phyloP scores from a whole-genome alignment of 176 grass and related monocot genomes.

The Carex kokanica region DNA sequence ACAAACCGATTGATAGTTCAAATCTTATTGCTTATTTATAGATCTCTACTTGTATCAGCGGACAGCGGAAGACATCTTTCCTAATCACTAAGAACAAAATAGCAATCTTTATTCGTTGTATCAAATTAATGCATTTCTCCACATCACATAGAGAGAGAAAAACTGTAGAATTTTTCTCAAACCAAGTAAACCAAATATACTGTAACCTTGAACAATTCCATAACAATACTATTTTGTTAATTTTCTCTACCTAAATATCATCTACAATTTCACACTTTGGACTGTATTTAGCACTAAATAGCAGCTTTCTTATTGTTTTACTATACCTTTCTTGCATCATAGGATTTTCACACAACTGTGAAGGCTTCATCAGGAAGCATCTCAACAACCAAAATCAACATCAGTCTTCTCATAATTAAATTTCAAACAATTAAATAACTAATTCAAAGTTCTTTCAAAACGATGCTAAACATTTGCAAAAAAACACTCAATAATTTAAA shows the following conservation, averaged over 20 bases:
- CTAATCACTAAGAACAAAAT: too few relatives aligned
- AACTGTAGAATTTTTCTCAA: too few relatives aligned
- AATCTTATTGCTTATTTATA: too few relatives aligned
- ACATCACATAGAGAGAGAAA: too few relatives aligned
- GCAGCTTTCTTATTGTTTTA: background rate
- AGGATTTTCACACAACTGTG: constrained; percentile 75
- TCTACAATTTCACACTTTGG: background rate
- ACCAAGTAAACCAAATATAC: background rate
- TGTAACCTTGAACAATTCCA: background rate
- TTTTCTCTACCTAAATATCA: background rate
- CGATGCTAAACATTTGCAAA: background rate
- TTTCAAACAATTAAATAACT: background rate
- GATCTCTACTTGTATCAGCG: too few relatives aligned
- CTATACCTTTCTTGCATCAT: constrained; percentile 86
- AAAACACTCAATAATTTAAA: too few relatives aligned
- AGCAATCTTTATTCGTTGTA: too few relatives aligned
- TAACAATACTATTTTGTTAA: background rate
- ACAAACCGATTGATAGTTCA: too few relatives aligned
- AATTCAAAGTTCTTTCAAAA: background rate
- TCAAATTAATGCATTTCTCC: too few relatives aligned
- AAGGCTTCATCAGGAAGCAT: constrained; percentile 91
- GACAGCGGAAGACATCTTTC: too few relatives aligned
- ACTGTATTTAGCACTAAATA: background rate
- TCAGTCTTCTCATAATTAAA: background rate
- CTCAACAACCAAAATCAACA: constrained; percentile 59